These are phyloP conservation scores for Herpetospermum pedunculosum DNA, from an alignment of 306 rosid genomes.

Conservation along the genomic window DNA sequence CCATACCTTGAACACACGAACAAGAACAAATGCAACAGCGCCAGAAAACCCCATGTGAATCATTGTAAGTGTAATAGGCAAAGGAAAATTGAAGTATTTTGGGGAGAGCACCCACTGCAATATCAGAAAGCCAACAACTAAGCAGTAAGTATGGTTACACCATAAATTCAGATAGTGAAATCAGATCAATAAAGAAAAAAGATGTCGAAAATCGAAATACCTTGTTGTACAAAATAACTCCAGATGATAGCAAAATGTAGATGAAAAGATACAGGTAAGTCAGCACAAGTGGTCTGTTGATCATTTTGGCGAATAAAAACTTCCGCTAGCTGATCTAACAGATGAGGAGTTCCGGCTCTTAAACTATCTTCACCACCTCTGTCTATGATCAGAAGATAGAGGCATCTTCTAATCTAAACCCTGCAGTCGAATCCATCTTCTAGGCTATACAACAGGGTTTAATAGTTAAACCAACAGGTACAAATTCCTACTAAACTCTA, in stretches of 20 bases:
- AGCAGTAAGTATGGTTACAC: background rate
- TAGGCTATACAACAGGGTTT: background rate
- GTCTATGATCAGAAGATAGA: background rate
- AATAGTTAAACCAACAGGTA: background rate
- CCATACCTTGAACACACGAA: slow-evolving; percentile 83
- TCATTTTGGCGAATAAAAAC: slow-evolving; percentile 28
- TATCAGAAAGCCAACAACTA: background rate
- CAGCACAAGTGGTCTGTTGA: slow-evolving; percentile 59
- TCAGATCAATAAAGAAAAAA: background rate
- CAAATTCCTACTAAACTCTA: background rate
- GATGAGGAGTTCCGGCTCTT: background rate
- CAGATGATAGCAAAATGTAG: slow-evolving; percentile 80
- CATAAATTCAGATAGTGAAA: background rate
- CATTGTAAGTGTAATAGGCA: slow-evolving; percentile 91
- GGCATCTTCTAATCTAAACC: slow-evolving; percentile 2
- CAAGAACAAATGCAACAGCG: slow-evolving; percentile 73
- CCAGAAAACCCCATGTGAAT: slow-evolving; percentile 98
- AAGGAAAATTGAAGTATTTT: slow-evolving; percentile 79
- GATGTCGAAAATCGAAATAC: slow-evolving; percentile 18
- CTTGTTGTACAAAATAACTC: slow-evolving; percentile 92
- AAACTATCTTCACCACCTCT: slow-evolving; percentile 3
- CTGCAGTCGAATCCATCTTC: background rate
- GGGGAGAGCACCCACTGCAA: slow-evolving; percentile 98
- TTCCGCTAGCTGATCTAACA: slow-evolving; percentile 2
- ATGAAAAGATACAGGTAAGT: slow-evolving; percentile 75